Percentiles rank a stretch among this genome's conserved stretches.
phyloP scores from a whole-genome alignment of 345 rosid species.

The Rhodomyrtus tomentosa region DNA sequence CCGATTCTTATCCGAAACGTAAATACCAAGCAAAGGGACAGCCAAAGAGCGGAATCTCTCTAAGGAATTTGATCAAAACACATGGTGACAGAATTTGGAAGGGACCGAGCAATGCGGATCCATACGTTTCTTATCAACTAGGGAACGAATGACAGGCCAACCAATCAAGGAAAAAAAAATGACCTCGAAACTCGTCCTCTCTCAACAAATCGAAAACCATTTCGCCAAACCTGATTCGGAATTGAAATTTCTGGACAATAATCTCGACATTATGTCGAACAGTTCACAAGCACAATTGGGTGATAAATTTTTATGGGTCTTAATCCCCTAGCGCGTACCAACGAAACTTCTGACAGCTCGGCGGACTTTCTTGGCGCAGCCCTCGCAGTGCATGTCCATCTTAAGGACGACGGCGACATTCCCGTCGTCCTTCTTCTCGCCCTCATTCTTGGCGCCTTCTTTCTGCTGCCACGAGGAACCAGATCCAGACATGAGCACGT shows the following conservation, averaged over 20 bases:
- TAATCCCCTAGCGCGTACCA: conserved; percentile 24
- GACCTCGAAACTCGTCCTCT: not conserved
- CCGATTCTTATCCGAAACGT: not conserved
- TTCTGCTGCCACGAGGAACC: not conserved
- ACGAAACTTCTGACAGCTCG: conserved; percentile 23
- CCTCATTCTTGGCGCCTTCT: conserved; percentile 3
- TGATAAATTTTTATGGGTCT: not conserved
- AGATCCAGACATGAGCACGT: not conserved
- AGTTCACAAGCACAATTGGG: not conserved
- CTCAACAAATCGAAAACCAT: not conserved
- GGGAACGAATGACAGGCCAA: not conserved
- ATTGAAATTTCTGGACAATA: not conserved
- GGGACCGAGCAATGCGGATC: not conserved
- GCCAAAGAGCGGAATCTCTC: not conserved
- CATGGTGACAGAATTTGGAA: not conserved
- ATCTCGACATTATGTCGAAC: not conserved
- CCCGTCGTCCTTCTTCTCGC: conserved; percentile 8
- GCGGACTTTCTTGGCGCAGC: conserved; percentile 37
- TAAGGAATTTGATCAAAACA: not conserved
- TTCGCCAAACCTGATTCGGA: not conserved
- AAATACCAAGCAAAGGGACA: not conserved
- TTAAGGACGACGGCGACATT: conserved; percentile 12
- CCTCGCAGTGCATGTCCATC: conserved; percentile 36
- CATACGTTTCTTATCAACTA: not conserved
- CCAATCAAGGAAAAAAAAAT: not conserved